A percentile compares a stretch with the other conserved stretches of the same genome.
Conservation (phyloP, 208 protist species). For the Wallacemonas collosoma region DNA sequence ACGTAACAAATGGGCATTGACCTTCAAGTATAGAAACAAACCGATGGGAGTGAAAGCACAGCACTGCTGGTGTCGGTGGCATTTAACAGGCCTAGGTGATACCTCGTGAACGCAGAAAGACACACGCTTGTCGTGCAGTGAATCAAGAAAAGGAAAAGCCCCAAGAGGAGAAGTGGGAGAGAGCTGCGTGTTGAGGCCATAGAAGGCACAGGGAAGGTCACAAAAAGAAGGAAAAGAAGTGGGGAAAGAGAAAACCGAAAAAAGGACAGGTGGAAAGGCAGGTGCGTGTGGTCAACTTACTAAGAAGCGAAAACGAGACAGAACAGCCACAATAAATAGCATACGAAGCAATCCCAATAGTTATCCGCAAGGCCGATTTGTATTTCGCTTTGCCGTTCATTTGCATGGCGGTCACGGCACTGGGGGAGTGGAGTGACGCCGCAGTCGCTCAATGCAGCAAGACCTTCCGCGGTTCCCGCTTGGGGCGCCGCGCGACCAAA, state of each 20-base stretch:
- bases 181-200: not conserved
- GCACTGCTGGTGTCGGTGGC: no score
- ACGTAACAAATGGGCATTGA: no score
- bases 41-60: no score
- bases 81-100: no score
- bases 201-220: slow-evolving; percentile 2
- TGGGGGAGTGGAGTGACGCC: not conserved
- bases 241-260: slow-evolving; percentile 11
- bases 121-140: no score
- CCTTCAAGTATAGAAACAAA: no score
- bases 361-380: no score
- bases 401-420: no score
- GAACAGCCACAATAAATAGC: not conserved
- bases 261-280: not conserved
- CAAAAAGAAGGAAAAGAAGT: slow-evolving; percentile 3
- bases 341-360: no score
- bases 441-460: not conserved
- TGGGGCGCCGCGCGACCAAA: not conserved
- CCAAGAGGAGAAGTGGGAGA: not conserved
- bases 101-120: no score
- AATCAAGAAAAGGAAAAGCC: no score
- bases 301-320: not conserved
- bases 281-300: not conserved
- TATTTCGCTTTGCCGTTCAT: no score
- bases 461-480: slow-evolving; percentile 5